A percentile compares a stretch with the other conserved stretches of the same genome.
Conservation (phyloP, 768 basidiomycete genomes). For the Macrolepiota albuminosa region DNA sequence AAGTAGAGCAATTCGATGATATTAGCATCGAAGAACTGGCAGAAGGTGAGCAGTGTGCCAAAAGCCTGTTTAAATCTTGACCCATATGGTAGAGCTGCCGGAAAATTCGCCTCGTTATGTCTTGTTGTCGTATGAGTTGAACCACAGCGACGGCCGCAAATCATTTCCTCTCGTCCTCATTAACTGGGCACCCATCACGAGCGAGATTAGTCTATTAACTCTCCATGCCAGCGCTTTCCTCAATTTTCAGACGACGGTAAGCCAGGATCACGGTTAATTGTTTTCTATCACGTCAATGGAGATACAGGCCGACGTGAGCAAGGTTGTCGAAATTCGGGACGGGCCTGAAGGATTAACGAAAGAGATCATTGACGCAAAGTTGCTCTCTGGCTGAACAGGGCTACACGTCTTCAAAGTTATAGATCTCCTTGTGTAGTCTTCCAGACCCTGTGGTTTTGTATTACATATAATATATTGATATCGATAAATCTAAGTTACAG, state of each 20-base stretch:
- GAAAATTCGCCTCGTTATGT: constrained; percentile 86
- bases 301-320: constrained; percentile 65
- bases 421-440: constrained; percentile 5
- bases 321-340: constrained; percentile 78
- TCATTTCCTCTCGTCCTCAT: constrained; percentile 83
- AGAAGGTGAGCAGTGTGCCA: constrained; percentile 54
- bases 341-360: constrained; percentile 79
- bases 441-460: neutral
- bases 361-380: constrained; percentile 58
- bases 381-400: constrained; percentile 25
- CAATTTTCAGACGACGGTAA: constrained; percentile 74
- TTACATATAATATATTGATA: neutral
- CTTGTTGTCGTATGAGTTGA: constrained; percentile 76
- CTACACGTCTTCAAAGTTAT: neutral
- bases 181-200: constrained; percentile 82
- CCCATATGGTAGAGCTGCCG: constrained; percentile 61
- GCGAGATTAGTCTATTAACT: constrained; percentile 72
- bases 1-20: constrained; percentile 74
- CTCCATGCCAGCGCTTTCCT: constrained; percentile 80
- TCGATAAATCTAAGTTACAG: neutral
- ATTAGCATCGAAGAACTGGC: constrained; percentile 80
- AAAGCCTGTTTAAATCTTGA: neutral
- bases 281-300: neutral
- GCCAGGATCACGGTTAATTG: constrained; percentile 19
- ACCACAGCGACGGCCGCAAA: constrained; percentile 75